Evolutionary conservation across 1,139 yeast genomes (phyloP), one percentile per base, ranked within the genome.

Genomic region (Saccharomyces pastorianus): DNA sequence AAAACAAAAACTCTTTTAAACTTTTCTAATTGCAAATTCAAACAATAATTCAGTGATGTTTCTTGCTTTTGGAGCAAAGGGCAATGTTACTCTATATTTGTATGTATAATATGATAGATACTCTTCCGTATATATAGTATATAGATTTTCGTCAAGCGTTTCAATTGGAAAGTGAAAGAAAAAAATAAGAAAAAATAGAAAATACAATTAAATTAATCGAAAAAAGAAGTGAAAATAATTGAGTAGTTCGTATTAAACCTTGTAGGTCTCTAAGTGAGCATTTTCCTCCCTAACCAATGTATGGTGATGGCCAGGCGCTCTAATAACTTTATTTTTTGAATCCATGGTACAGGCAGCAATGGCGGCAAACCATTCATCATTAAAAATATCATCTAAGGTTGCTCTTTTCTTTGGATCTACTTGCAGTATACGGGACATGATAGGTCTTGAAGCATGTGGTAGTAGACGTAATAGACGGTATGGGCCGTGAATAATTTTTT

Each of bases 391-490:
- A 38, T 79, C 80, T 66, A 91, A 71, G 0, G 85, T 76, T 2
- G 91, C 87, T 59, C 98, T 80, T 59, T 78, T 76, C 11, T 62
- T 65, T 1, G 95, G 88, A 59, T 87, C 85, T 7, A 88, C 71
- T 51, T 76, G 81, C 28, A 93, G 76, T 89, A 93, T 90, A 50
- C 77, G 77, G 31, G 83, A 81, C 49, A 93, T 79, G 9, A 91
- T 77, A 5, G 85, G 87, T 61, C 98, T 79, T 14, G 96, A 80
- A 3, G 90, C 90, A 61, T 84, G 87, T 2, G 99, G 99, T 50
- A 95, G 75, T 59, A 93, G 76, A 64, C 97, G 80, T 76, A 93
- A 77, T 59, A 95, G 73, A 62, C 98, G 77, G 76, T 93, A 89
- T 1, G 98, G 97, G 1, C 99, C 99, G 57, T 72, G 74, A 11